Percentiles rank a stretch among this genome's conserved stretches.
These are phyloP conservation scores for Pseudogymnoascus sp. DNA, from an alignment of 2,329 filamentous ascomycete species.

Conservation along the genomic window DNA sequence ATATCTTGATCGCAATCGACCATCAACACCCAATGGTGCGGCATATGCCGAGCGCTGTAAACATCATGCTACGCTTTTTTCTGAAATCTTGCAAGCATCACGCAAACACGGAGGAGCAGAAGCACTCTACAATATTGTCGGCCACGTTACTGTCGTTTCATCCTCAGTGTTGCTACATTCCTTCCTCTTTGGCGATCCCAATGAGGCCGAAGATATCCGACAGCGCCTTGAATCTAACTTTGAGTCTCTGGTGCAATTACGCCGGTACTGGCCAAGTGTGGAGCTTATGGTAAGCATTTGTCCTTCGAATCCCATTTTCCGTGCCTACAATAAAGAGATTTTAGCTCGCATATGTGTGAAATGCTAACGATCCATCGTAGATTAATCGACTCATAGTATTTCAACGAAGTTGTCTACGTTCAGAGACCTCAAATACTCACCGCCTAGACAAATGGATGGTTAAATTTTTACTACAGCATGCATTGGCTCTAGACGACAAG, in stretches of 20 bases:
- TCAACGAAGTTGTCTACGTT: conserved; percentile 12
- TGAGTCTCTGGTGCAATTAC: conserved; percentile 14
- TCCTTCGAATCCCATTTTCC: neutral
- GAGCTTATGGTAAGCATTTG: conserved; percentile 10
- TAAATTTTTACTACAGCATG: conserved; percentile 15
- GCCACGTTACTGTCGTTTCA: conserved; percentile 30
- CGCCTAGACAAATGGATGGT: conserved; percentile 14
- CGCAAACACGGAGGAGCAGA: conserved; percentile 22
- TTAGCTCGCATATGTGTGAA: neutral
- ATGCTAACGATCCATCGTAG: neutral
- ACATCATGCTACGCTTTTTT: conserved; percentile 24
- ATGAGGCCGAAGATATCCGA: conserved; percentile 9
- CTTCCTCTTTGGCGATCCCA: conserved; percentile 25
- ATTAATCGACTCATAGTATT: conserved; percentile 13
- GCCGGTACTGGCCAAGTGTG: conserved; percentile 13
- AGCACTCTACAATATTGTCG: conserved; percentile 27
- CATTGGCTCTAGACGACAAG: conserved; percentile 13
- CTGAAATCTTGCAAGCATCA: conserved; percentile 21
- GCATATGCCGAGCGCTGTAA: conserved; percentile 20
- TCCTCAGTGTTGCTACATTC: conserved; percentile 30
- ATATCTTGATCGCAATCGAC: conserved; percentile 26
- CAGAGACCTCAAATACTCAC: conserved; percentile 11
- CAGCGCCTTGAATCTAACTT: conserved; percentile 13
- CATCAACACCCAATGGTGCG: neutral
- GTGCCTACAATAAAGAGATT: neutral